Evolutionary conservation across 2,329 filamentous ascomycete genomes (phyloP), one percentile per base, ranked within the genome.

Genomic region (Fusarium proliferatum): DNA sequence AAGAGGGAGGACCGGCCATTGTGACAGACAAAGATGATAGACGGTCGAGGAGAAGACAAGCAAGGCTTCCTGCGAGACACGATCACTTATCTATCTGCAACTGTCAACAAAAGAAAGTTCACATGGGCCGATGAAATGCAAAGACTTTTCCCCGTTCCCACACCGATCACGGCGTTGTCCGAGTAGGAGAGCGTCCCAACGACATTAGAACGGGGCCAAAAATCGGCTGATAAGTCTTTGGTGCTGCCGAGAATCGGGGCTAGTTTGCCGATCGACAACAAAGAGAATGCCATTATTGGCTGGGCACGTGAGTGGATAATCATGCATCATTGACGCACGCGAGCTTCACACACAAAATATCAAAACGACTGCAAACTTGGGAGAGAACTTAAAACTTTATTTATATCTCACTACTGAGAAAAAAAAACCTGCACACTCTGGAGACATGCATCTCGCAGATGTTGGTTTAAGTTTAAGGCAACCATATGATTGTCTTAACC

Each of bases 1-100:
- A 88, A 51, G 81, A 79, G 21, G 86, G 86, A 23, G 77, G 64
- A 33, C 60, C 66, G 61, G 80, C 76, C 82, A 82, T 82, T 60
- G 71, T 57, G 67, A 71, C 67, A 46, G 34, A 59, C 39, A 56
- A 52, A 51, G 42, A 43, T 45, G 42, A 56, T 68, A 48, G 63
- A 64, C 64, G n/a, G 61, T 38, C 46, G 57, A 66, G 30, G 46
- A 51, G 49, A 57, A 45, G 41, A 72, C 42, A 43, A 61, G 11
- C n/a, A 28, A 62, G 49, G 28, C 51, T 71, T 59, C 53, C 53
- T 61, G 55, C 52, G 19, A 49, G 34, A 19, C 36, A 51, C 42
- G 55, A 23, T 58, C 56, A 59, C 63, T 74, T 72, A 67, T 74
- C 61, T 75, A 63, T 74, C 61, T 75, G 58, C 57, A 39, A 53